Evolutionary conservation across 2,329 filamentous ascomycete genomes (phyloP).

Genomic region (Laburnicola sp.): DNA sequence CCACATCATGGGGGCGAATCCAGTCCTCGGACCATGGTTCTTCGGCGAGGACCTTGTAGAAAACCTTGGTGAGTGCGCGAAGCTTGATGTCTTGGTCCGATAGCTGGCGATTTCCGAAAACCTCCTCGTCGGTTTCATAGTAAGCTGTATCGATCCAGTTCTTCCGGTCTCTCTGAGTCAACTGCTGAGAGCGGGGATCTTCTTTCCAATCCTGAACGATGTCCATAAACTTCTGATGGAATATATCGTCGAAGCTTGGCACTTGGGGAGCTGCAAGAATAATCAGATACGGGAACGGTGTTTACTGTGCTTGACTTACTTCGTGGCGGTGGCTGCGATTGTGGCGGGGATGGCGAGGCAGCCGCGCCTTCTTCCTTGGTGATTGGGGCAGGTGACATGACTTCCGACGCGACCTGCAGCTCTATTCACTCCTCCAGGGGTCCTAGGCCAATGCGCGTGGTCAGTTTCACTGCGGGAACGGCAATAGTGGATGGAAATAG

Average conservation of each 20-base stretch:
- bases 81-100: slow-evolving; percentile 40
- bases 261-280: slow-evolving; percentile 18
- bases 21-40: slow-evolving; percentile 45
- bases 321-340: slow-evolving; percentile 18
- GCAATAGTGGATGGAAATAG: slow-evolving; percentile 25
- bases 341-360: slow-evolving; percentile 27
- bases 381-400: slow-evolving; percentile 43
- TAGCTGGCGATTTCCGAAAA: slow-evolving; percentile 34
- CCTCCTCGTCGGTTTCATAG: slow-evolving; percentile 32
- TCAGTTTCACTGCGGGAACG: slow-evolving; percentile 7
- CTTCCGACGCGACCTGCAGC: slow-evolving; percentile 29
- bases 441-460: slow-evolving; percentile 11
- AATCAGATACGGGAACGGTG: slow-evolving; percentile 9
- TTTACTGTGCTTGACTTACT: neutral
- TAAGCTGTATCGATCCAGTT: slow-evolving; percentile 39
- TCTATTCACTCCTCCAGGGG: slow-evolving; percentile 26
- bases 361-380: slow-evolving; percentile 19
- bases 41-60: slow-evolving; percentile 44
- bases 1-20: slow-evolving; percentile 44
- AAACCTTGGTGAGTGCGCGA: slow-evolving; percentile 43
- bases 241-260: slow-evolving; percentile 41
- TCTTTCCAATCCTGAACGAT: slow-evolving; percentile 39
- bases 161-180: slow-evolving; percentile 41
- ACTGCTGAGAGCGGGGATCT: slow-evolving; percentile 29
- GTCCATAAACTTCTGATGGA: slow-evolving; percentile 40